These are phyloP conservation scores for cucumber (Cucumis sativus) DNA, from an alignment of 306 rosid genomes.

Conservation along the genomic window DNA sequence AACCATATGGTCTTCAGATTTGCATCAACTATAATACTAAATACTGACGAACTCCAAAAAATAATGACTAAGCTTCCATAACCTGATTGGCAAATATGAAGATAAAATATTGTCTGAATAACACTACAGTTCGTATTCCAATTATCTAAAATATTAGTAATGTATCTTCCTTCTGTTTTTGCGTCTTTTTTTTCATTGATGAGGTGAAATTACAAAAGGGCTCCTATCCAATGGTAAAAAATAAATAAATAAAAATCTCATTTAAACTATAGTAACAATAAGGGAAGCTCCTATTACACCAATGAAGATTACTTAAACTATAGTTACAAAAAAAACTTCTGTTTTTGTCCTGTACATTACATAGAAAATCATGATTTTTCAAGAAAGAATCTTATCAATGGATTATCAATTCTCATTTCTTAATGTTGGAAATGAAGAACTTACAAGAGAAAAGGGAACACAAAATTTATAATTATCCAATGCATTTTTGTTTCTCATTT, in stretches of 20 bases:
- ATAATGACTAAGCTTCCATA: not conserved
- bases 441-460: not conserved
- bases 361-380: not conserved
- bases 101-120: not conserved
- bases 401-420: not conserved
- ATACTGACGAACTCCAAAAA: not conserved
- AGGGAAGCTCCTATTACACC: too few relatives aligned
- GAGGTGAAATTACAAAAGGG: too few relatives aligned
- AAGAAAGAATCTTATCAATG: not conserved
- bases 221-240: too few relatives aligned
- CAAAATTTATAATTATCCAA: not conserved
- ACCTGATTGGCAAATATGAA: not conserved
- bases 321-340: not conserved
- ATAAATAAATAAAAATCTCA: too few relatives aligned
- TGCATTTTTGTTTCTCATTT: not conserved
- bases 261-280: too few relatives aligned
- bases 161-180: not conserved
- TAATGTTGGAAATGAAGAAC: not conserved
- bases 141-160: not conserved
- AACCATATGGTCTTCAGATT: not conserved
- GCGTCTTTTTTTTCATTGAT: not conserved
- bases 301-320: too few relatives aligned
- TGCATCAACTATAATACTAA: not conserved
- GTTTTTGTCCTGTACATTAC: not conserved
- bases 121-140: not conserved